A percentile compares a stretch with the other conserved stretches of the same genome.
These are phyloP conservation scores for Phytophthora niederhauseri DNA, from an alignment of 352 stramenopile species.

Conservation along the genomic window DNA sequence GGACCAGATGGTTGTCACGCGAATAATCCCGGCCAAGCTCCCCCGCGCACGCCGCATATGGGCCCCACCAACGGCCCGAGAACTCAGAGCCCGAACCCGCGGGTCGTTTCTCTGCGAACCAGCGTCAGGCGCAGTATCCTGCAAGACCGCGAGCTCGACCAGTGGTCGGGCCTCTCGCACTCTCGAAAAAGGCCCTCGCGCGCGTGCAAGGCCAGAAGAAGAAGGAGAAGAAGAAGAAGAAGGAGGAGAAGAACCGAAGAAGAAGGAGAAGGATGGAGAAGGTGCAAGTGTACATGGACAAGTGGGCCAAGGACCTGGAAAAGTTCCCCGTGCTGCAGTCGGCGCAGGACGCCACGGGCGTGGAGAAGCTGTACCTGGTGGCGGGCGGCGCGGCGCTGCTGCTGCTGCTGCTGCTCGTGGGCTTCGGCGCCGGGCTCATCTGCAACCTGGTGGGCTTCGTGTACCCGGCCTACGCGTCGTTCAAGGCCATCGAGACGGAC, in stretches of 20 bases:
- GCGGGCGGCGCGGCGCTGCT: conserved; percentile 60
- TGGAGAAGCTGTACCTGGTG: conserved; percentile 92
- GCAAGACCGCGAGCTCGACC: background rate
- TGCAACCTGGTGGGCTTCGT: conserved; percentile 86
- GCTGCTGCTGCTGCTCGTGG: conserved; percentile 81
- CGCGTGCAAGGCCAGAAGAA: background rate
- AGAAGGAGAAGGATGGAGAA: conserved; percentile 56
- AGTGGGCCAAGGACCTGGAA: conserved; percentile 87
- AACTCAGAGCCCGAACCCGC: background rate
- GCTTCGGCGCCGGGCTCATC: conserved; percentile 86
- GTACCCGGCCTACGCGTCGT: conserved; percentile 85
- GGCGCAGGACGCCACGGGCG: conserved; percentile 79
- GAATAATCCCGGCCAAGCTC: background rate
- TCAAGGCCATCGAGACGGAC: conserved; percentile 85
- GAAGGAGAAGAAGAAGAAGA: background rate
- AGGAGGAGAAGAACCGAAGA: conserved; percentile 1
- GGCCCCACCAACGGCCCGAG: background rate
- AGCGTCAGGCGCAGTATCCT: background rate
- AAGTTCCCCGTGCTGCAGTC: conserved; percentile 82
- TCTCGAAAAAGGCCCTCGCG: background rate
- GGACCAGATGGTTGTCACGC: background rate
- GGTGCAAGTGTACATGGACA: conserved; percentile 85
- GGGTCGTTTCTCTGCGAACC: background rate
- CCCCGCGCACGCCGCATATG: background rate
- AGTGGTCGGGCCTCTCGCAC: background rate